These are phyloP conservation scores for Boletellus ananas DNA, from an alignment of 768 basidiomycete genomes.

Conservation along the genomic window DNA sequence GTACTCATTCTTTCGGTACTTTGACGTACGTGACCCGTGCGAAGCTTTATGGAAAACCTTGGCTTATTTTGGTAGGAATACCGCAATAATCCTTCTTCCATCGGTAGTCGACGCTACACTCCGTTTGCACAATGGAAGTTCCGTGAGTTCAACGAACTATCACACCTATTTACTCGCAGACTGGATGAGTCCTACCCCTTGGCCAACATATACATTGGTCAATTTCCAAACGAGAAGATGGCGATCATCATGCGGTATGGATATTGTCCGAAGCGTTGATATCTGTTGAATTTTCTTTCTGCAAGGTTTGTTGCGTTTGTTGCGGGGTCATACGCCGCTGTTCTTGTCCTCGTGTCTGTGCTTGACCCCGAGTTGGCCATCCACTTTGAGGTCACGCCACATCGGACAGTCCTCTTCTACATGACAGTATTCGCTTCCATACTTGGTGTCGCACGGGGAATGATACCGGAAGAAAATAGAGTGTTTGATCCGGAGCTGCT, in stretches of 20 bases:
- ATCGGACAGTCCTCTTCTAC: conserved; percentile 93
- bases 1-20: conserved; percentile 99
- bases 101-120: conserved; percentile 90
- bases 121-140: conserved; percentile 98
- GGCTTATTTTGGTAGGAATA: conserved; percentile 67
- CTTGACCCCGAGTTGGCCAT: conserved; percentile 92
- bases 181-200: conserved; percentile 85
- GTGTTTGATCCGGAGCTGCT: conserved; percentile 93
- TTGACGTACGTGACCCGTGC: conserved; percentile 65
- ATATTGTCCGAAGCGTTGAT: neutral
- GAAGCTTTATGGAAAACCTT: neutral
- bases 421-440: conserved; percentile 83
- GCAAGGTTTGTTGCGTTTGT: conserved; percentile 91
- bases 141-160: conserved; percentile 96
- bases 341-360: conserved; percentile 86
- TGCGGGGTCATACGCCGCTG: conserved; percentile 94
- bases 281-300: conserved; percentile 1
- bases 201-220: conserved; percentile 94
- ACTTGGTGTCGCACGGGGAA: conserved; percentile 86
- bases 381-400: conserved; percentile 91
- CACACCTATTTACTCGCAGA: conserved; percentile 85
- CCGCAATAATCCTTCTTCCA: conserved; percentile 95
- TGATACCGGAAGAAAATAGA: conserved; percentile 92
- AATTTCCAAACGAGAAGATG: conserved; percentile 94
- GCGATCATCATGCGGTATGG: conserved; percentile 85